Percentiles rank a stretch among this genome's conserved stretches.
Conservation (phyloP, 2,329 filamentous ascomycete genomes). For the Aspergillus sp. region DNA sequence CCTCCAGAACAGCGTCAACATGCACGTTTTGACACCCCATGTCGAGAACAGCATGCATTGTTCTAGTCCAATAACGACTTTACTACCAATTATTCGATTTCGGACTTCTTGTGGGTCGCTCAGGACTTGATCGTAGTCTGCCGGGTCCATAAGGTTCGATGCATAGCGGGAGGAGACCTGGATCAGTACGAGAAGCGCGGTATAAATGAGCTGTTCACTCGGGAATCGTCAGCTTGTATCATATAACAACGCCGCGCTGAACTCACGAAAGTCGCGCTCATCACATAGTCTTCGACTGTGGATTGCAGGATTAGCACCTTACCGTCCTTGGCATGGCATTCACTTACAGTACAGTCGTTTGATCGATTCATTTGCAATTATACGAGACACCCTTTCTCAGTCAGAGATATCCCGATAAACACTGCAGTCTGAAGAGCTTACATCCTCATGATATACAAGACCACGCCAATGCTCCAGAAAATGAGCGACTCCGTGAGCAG, state of each 20-base stretch:
- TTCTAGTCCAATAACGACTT: constrained; percentile 51
- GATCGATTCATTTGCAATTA: constrained; percentile 28
- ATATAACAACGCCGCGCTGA: too few species aligned
- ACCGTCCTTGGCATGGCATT: neutral
- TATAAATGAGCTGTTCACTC: constrained; percentile 33
- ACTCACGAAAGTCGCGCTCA: constrained; percentile 39
- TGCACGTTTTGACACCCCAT: constrained; percentile 5
- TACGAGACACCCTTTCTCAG: constrained; percentile 22
- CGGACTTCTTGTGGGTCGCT: constrained; percentile 40
- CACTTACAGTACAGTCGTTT: constrained; percentile 30
- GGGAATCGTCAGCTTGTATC: neutral
- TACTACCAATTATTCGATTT: constrained; percentile 48
- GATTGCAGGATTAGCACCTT: neutral
- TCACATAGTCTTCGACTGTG: constrained; percentile 39
- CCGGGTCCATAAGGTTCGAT: constrained; percentile 41
- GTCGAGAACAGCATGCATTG: constrained; percentile 43
- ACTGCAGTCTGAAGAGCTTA: neutral
- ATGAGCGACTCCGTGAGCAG: constrained; percentile 26
- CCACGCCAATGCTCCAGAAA: constrained; percentile 26
- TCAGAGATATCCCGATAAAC: neutral
- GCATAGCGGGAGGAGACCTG: constrained; percentile 38
- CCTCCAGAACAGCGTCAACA: constrained; percentile 48
- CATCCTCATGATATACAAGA: neutral
- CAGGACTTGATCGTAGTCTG: constrained; percentile 32
- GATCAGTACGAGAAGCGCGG: constrained; percentile 34